Evolutionary conservation across 2,329 filamentous ascomycete genomes (phyloP).

Genomic region (Aspergillus sp.): DNA sequence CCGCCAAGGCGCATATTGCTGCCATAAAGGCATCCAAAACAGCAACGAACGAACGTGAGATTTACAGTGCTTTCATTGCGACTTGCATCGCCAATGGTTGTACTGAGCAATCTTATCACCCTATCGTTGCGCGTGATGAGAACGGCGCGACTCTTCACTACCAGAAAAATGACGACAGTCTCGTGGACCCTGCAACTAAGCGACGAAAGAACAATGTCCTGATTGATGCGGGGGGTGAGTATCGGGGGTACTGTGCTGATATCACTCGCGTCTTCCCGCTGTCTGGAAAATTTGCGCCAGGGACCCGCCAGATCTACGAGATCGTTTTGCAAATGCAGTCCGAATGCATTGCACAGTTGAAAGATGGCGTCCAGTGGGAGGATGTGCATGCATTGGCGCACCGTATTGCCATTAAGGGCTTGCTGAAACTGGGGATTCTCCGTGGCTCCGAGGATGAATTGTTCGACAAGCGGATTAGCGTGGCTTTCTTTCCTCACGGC

Average conservation of each 20-base stretch:
- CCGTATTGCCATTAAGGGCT: constrained; percentile 60
- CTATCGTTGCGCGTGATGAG: constrained; percentile 78
- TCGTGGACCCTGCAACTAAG: constrained; percentile 44
- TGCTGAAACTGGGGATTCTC: constrained; percentile 65
- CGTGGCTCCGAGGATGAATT: constrained; percentile 61
- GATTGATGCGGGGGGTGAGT: constrained; percentile 83
- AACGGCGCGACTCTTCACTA: constrained; percentile 87
- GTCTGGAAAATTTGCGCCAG: constrained; percentile 58
- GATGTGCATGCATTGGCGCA: constrained; percentile 67
- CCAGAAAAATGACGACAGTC: constrained; percentile 63
- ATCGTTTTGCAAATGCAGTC: constrained; percentile 76
- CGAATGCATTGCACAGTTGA: constrained; percentile 60
- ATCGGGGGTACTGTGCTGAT: constrained; percentile 76
- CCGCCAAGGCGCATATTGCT: constrained; percentile 64
- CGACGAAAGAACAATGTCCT: constrained; percentile 60
- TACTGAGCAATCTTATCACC: constrained; percentile 71
- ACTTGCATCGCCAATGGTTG: constrained; percentile 65
- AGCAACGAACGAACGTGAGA: constrained; percentile 69
- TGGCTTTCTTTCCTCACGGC: constrained; percentile 87
- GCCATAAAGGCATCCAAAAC: constrained; percentile 57
- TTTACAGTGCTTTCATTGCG: constrained; percentile 69
- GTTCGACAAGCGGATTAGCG: constrained; percentile 67
- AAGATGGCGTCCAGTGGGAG: constrained; percentile 61
- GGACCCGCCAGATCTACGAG: constrained; percentile 65
- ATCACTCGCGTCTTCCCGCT: constrained; percentile 84